Evolutionary conservation across 2,329 filamentous ascomycete species (phyloP).

Genomic region (Diaporthe sp.): DNA sequence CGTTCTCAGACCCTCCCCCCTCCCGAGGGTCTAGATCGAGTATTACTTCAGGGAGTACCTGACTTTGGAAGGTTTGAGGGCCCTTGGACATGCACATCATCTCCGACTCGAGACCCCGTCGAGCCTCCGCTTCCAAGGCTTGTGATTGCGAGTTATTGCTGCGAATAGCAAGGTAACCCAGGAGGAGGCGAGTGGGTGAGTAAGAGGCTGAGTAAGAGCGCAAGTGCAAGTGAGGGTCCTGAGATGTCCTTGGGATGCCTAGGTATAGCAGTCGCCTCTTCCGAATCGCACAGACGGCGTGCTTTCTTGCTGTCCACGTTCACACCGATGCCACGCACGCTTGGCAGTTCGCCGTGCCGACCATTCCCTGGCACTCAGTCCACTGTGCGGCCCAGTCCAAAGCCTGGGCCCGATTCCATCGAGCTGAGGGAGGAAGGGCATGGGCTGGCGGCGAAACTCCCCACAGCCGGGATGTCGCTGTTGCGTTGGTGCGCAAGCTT

Average conservation of each 20-base stretch:
- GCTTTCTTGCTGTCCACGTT: constrained; percentile 18
- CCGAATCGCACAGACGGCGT: constrained; percentile 2
- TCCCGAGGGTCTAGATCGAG: constrained; percentile 18
- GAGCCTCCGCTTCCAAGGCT: constrained; percentile 25
- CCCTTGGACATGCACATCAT: constrained; percentile 25
- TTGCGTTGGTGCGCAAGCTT: constrained; percentile 31
- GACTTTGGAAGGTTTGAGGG: constrained; percentile 25
- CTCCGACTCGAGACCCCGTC: constrained; percentile 21
- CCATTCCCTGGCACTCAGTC: neutral
- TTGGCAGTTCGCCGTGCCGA: constrained; percentile 1
- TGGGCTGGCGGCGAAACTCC: constrained; percentile 28
- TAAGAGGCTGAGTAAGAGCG: neutral
- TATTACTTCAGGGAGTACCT: constrained; percentile 20
- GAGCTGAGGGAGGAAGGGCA: constrained; percentile 23
- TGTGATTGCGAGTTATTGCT: constrained; percentile 11
- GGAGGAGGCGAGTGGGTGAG: neutral
- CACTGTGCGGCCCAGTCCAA: constrained; percentile 9
- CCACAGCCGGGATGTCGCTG: constrained; percentile 27
- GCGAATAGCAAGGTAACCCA: neutral
- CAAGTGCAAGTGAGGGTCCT: neutral
- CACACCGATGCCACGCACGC: constrained; percentile 24
- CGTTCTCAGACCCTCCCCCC: constrained; percentile 25
- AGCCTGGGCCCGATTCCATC: constrained; percentile 21
- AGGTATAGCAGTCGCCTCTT: neutral
- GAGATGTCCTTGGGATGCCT: neutral